Conservation (phyloP, 306 rosid species). For the Prunus davidiana region DNA sequence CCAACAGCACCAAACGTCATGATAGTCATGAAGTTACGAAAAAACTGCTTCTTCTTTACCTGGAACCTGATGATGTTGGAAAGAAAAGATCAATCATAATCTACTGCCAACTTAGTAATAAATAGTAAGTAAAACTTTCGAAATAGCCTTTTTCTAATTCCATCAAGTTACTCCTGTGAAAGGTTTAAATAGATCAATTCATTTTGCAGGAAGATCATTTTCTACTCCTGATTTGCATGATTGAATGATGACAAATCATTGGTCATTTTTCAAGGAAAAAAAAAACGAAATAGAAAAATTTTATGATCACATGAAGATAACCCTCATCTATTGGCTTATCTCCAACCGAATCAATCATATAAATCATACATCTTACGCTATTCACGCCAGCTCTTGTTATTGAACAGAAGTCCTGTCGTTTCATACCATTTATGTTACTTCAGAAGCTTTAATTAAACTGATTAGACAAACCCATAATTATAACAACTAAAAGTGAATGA, state of each 20-base stretch:
- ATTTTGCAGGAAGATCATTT: not conserved
- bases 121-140: not conserved
- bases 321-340: not conserved
- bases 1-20: conserved; percentile 92
- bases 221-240: not conserved
- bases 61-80: conserved; percentile 61
- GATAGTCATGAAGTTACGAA: conserved; percentile 84
- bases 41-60: conserved; percentile 96
- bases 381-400: too few species aligned
- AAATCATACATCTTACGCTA: not conserved
- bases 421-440: not conserved
- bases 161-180: not conserved
- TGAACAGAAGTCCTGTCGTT: not conserved
- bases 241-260: not conserved
- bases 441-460: not conserved
- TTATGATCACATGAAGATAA: not conserved
- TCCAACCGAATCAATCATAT: too few species aligned
- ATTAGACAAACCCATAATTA: not conserved
- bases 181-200: not conserved
- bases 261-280: not conserved
- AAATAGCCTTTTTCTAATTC: not conserved
- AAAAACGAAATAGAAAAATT: too few species aligned
- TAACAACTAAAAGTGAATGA: not conserved
- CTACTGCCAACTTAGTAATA: not conserved
- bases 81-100: conserved; percentile 8